phyloP scores from a whole-genome alignment of 257 asterid genomes.

The Solanum chaucha region DNA sequence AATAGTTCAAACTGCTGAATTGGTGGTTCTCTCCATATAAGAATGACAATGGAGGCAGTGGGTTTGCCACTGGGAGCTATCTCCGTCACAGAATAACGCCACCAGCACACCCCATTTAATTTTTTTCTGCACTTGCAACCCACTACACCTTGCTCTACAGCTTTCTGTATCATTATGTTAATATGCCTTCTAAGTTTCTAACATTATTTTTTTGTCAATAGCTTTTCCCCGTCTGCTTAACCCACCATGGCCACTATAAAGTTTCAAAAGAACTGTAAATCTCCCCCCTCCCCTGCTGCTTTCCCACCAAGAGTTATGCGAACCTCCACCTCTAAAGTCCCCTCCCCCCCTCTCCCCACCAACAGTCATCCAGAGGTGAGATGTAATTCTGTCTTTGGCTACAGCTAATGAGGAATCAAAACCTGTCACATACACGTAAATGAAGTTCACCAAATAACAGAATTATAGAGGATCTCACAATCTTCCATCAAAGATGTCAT shows the following conservation, averaged over 20 bases:
- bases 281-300: neutral
- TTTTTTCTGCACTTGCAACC: neutral
- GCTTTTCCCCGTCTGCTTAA: too few relatives aligned
- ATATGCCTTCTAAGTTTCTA: neutral
- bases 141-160: neutral
- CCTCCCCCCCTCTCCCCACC: neutral
- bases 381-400: neutral
- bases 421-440: neutral
- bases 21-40: neutral
- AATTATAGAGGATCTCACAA: neutral
- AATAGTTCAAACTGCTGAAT: too few relatives aligned
- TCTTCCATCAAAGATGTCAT: neutral
- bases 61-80: neutral
- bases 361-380: neutral
- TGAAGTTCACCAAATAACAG: neutral
- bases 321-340: neutral
- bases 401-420: neutral
- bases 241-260: neutral
- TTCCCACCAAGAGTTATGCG: neutral
- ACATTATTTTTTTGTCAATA: neutral
- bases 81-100: neutral
- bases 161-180: neutral
- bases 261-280: neutral
- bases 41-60: neutral
- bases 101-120: neutral